Conservation (phyloP, 192 early-diverging fungal genomes). For the Podila minutissima region DNA sequence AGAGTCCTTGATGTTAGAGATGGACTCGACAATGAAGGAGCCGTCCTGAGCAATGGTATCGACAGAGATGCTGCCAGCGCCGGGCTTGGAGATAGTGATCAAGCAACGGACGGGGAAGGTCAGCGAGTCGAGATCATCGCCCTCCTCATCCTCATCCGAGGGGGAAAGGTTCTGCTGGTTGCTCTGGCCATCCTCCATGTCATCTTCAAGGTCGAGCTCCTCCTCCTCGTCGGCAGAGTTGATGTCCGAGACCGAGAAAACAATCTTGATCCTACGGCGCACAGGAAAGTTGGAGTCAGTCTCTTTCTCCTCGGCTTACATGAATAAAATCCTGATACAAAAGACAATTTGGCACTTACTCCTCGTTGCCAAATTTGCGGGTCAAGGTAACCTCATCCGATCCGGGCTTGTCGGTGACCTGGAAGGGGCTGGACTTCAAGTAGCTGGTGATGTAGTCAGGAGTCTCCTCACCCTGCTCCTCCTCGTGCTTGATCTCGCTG, state of each 20-base stretch:
- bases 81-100: conserved; percentile 77
- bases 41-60: conserved; percentile 85
- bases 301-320: background rate
- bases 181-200: conserved; percentile 49
- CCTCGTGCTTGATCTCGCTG: conserved; percentile 48
- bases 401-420: conserved; percentile 85
- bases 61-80: conserved; percentile 81
- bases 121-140: conserved; percentile 62
- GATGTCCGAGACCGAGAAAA: conserved; percentile 89
- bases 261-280: conserved; percentile 74
- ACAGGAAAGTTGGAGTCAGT: background rate
- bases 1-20: conserved; percentile 73
- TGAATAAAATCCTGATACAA: conserved; percentile 6
- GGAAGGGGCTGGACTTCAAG: conserved; percentile 41
- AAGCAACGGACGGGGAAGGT: conserved; percentile 81
- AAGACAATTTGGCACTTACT: conserved; percentile 57
- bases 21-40: conserved; percentile 86
- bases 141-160: conserved; percentile 64
- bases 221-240: conserved; percentile 79
- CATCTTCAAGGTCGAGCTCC: conserved; percentile 66
- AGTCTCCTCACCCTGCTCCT: conserved; percentile 40
- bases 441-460: conserved; percentile 47
- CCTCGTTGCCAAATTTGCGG: conserved; percentile 91
- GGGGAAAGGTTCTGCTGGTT: conserved; percentile 53
- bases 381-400: conserved; percentile 82